Evolutionary conservation across 2,329 filamentous ascomycete genomes (phyloP).

Genomic region (Biscogniauxia sp.): DNA sequence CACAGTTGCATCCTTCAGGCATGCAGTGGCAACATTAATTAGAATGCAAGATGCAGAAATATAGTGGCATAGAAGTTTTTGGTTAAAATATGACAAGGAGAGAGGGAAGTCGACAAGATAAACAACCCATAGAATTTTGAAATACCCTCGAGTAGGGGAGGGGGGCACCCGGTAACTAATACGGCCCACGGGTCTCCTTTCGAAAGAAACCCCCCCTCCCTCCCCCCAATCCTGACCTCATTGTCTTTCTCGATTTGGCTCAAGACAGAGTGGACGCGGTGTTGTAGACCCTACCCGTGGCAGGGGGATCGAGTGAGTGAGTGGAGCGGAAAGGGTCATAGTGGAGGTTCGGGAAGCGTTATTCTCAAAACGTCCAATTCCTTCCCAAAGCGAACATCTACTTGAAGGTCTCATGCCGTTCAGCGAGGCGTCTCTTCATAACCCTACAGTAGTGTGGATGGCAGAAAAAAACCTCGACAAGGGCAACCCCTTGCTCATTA

Average conservation of each 20-base stretch:
- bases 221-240: slow-evolving; percentile 13
- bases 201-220: too few relatives aligned
- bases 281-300: slow-evolving; percentile 2
- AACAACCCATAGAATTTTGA: not conserved
- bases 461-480: slow-evolving; percentile 10
- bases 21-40: not conserved
- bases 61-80: slow-evolving; percentile 8
- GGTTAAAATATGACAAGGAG: slow-evolving; percentile 4
- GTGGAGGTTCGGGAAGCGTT: slow-evolving; percentile 31
- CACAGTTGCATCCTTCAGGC: slow-evolving; percentile 1
- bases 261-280: slow-evolving; percentile 12
- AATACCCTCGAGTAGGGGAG: slow-evolving; percentile 2
- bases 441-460: slow-evolving; percentile 5
- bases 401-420: not conserved
- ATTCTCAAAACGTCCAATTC: slow-evolving; percentile 26
- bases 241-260: slow-evolving; percentile 19
- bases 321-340: slow-evolving; percentile 26
- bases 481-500: slow-evolving; percentile 14
- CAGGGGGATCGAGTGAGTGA: slow-evolving; percentile 11
- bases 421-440: not conserved
- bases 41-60: slow-evolving; percentile 1
- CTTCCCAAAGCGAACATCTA: slow-evolving; percentile 24
- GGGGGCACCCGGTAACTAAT: slow-evolving; percentile 21
- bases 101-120: slow-evolving; percentile 11
- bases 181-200: slow-evolving; percentile 14